These are phyloP conservation scores for Ustilago loliicola DNA, from an alignment of 1,284 basidiomycete species.

Conservation along the genomic window DNA sequence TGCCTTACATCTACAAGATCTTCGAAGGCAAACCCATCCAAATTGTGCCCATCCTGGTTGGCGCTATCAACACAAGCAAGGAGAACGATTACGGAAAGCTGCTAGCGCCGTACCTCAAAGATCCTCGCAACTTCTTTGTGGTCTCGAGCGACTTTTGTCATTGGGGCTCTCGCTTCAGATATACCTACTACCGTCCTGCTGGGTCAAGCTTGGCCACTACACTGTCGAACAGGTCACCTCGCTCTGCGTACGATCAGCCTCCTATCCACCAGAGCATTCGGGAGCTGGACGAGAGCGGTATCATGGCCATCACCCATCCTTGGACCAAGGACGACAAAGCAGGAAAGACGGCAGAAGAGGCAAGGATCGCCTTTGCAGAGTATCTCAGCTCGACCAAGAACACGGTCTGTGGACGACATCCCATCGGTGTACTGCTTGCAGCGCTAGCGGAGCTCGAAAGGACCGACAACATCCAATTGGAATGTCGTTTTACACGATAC, in stretches of 20 bases:
- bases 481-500: slow-evolving; percentile 64
- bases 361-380: slow-evolving; percentile 70
- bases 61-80: slow-evolving; percentile 78
- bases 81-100: slow-evolving; percentile 79
- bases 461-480: slow-evolving; percentile 66
- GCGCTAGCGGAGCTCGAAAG: slow-evolving; percentile 79
- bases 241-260: slow-evolving; percentile 6
- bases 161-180: slow-evolving; percentile 84
- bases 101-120: slow-evolving; percentile 83
- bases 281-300: slow-evolving; percentile 82
- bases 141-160: slow-evolving; percentile 98
- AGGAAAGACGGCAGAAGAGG: slow-evolving; percentile 46
- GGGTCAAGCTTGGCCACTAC: slow-evolving; percentile 70
- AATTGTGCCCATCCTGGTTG: slow-evolving; percentile 92
- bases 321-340: slow-evolving; percentile 62
- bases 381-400: slow-evolving; percentile 89
- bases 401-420: slow-evolving; percentile 96
- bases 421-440: slow-evolving; percentile 90
- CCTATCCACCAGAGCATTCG: slow-evolving; percentile 76
- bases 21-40: slow-evolving; percentile 85
- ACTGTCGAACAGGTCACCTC: slow-evolving; percentile 20
- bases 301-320: slow-evolving; percentile 78
- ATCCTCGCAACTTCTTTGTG: slow-evolving; percentile 85
- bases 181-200: slow-evolving; percentile 88
- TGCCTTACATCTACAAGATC: slow-evolving; percentile 89